A percentile compares a stretch with the other conserved stretches of the same genome.
Evolutionary conservation across 306 rosid genomes (phyloP).

Genomic region (Gleditsia sinensis): DNA sequence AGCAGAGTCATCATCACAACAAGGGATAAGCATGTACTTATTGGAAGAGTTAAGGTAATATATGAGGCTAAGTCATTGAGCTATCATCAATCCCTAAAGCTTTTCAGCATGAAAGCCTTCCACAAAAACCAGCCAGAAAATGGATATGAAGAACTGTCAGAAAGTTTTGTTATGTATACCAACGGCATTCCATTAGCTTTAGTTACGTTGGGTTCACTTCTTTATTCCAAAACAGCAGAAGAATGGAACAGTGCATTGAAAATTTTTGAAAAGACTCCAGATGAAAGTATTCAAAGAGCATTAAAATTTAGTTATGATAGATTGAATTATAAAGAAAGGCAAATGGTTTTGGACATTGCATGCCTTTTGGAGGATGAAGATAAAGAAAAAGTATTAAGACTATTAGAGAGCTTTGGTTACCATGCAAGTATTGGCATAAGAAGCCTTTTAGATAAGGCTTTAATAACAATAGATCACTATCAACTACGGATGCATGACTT

Average conservation of each 20-base stretch:
- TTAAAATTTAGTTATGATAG: not conserved
- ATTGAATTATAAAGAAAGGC: not conserved
- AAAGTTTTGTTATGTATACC: not conserved
- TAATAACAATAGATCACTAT: conserved; percentile 9
- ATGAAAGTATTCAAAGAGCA: not conserved
- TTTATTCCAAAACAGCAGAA: not conserved
- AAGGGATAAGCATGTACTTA: not conserved
- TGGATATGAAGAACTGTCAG: not conserved
- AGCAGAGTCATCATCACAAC: not conserved
- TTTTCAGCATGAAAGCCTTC: not conserved
- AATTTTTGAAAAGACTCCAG: not conserved
- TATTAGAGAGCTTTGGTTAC: conserved; percentile 19
- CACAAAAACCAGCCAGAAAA: not conserved
- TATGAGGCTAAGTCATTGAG: not conserved
- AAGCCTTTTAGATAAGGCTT: conserved; percentile 14
- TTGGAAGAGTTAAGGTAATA: not conserved
- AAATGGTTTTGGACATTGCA: not conserved
- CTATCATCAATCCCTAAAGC: not conserved
- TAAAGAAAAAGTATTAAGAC: not conserved
- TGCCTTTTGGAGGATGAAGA: not conserved
- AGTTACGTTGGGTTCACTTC: not conserved
- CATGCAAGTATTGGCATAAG: not conserved
- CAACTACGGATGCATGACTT: conserved; percentile 36
- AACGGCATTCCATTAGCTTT: not conserved
- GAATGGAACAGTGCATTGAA: not conserved